Evolutionary conservation across 345 rosid genomes (phyloP).

Genomic region (Hibiscus tridactylites): DNA sequence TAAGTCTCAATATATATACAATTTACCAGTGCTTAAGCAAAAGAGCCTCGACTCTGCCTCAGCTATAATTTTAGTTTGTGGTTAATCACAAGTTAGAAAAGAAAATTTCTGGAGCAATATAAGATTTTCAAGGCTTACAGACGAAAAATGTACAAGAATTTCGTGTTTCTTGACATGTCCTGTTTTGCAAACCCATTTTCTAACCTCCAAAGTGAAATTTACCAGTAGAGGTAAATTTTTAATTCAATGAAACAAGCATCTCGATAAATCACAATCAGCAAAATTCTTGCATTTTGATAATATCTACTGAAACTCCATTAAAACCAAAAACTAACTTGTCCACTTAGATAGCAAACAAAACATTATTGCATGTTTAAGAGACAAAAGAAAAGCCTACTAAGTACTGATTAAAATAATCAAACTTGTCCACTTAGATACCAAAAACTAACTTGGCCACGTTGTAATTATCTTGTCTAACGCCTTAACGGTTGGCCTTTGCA

Average conservation of each 20-base stretch:
- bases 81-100: too few relatives aligned
- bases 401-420: not conserved
- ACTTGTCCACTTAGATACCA: too few relatives aligned
- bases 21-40: too few relatives aligned
- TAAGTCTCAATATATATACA: too few relatives aligned
- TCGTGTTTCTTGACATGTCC: too few relatives aligned
- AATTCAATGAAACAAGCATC: not conserved
- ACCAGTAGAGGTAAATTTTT: not conserved
- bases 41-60: too few relatives aligned
- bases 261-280: not conserved
- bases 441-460: too few relatives aligned
- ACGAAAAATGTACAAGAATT: too few relatives aligned
- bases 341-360: not conserved
- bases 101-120: too few relatives aligned
- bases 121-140: too few relatives aligned
- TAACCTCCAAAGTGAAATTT: not conserved
- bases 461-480: not conserved
- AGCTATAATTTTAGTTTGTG: too few relatives aligned
- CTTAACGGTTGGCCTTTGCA: constrained; percentile 96
- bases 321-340: not conserved
- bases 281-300: not conserved
- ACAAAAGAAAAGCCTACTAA: not conserved
- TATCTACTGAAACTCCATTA: not conserved
- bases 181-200: too few relatives aligned
- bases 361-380: not conserved